Evolutionary conservation across 2,329 filamentous ascomycete species (phyloP).

Genomic region (Pyrenophora seminiperda): DNA sequence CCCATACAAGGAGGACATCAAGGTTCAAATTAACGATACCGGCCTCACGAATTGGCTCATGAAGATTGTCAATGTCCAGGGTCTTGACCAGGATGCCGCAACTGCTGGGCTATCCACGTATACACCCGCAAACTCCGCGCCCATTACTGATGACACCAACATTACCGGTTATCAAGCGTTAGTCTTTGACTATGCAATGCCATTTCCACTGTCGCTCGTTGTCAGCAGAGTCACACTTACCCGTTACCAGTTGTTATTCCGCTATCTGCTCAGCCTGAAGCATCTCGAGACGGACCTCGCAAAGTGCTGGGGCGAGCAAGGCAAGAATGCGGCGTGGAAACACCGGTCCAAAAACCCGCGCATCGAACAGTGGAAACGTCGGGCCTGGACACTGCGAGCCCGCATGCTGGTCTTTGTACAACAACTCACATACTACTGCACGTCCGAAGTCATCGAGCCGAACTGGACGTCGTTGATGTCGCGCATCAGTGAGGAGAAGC

Average conservation of each 20-base stretch:
- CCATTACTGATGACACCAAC: constrained; percentile 76
- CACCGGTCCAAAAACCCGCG: constrained; percentile 74
- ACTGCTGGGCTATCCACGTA: constrained; percentile 69
- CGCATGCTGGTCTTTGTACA: constrained; percentile 98
- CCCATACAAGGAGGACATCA: constrained; percentile 97
- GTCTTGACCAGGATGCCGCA: constrained; percentile 81
- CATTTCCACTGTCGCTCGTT: constrained; percentile 92
- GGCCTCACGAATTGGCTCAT: constrained; percentile 92
- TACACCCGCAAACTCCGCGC: constrained; percentile 64
- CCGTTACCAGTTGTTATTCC: constrained; percentile 93
- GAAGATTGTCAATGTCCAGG: constrained; percentile 94
- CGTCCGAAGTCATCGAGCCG: constrained; percentile 94
- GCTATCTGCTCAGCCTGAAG: constrained; percentile 86
- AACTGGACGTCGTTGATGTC: constrained; percentile 96
- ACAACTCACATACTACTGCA: constrained; percentile 95
- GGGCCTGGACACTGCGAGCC: constrained; percentile 87
- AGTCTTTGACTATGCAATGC: constrained; percentile 91
- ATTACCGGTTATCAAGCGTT: constrained; percentile 90
- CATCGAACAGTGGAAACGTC: constrained; percentile 89
- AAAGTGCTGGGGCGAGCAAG: constrained; percentile 88
- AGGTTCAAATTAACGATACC: constrained; percentile 95
- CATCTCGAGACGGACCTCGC: constrained; percentile 88
- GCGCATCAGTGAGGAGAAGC: constrained; percentile 67
- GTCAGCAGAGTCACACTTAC: constrained; percentile 97
- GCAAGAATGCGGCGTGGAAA: constrained; percentile 78